Evolutionary conservation across 2,329 filamentous ascomycete genomes (phyloP), one percentile per base, ranked within the genome.

Genomic region (Septoria petroselini): DNA sequence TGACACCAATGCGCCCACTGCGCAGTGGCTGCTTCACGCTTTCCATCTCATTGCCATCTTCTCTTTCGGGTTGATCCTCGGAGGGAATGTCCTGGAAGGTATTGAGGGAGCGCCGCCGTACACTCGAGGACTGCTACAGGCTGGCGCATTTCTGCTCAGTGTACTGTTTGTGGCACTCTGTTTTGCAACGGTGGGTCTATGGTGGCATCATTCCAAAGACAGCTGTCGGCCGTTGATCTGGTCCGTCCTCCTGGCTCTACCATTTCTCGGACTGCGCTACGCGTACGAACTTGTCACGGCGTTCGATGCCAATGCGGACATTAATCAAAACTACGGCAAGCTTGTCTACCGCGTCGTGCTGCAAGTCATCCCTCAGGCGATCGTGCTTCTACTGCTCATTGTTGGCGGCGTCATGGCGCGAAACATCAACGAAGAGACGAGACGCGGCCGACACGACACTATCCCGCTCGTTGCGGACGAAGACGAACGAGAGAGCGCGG

Each of bases 301-400:
- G 21, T 50, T 41, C 30, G 40, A 42, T 38, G 40, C 11, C 17
- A 34, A 37, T 12, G 29, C 40, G 18, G 47, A 50, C 17, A 27
- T 43, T n/a, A 31, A 44, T 9, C 25, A 41, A 9, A 43, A 38
- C 27, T 50, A 43, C 23, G 47, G 47, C 7, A 50, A 21, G 7
- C 18, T 50, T 31, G 35, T 29, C 9, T 50, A 42, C 12, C 39
- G 47, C 7, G 31, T 42, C 12, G 31, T 34, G 6, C 30, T 50
- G 31, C 30, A 43, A 14, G 40, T 50, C 25, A 8, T 50, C 4
- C 40, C 47, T 14, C 47, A 50, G 34, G 23, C 34, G 7, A 4
- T 44, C 17, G 48, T 30, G 12, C 48, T 50, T 34, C 29, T 50
- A 33, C 15, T 50, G n/a, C 21, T 50, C 12, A 50, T 44, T 9